These are phyloP conservation scores for Cordyceps cicadae DNA, from an alignment of 2,329 filamentous ascomycete species.

Conservation along the genomic window DNA sequence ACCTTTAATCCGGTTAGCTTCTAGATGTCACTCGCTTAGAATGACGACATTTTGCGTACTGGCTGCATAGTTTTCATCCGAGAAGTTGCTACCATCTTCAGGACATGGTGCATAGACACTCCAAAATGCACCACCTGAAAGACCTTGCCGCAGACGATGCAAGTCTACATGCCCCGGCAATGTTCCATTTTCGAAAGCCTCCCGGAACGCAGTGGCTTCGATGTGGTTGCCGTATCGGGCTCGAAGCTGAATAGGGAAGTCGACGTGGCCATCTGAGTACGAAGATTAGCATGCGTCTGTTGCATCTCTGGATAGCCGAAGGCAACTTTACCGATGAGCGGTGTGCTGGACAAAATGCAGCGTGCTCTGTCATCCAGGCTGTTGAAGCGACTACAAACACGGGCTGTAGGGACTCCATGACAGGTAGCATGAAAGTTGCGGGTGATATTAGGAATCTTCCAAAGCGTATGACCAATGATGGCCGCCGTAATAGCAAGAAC, in stretches of 20 bases:
- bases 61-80: constrained; percentile 59
- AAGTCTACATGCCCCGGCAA: constrained; percentile 69
- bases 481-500: not conserved
- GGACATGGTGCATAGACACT: constrained; percentile 78
- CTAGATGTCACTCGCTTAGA: not conserved
- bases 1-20: constrained; percentile 27
- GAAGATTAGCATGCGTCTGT: not conserved
- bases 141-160: constrained; percentile 61
- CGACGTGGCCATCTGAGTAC: constrained; percentile 73
- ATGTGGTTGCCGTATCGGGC: constrained; percentile 65
- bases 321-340: not conserved
- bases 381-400: not conserved
- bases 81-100: constrained; percentile 61
- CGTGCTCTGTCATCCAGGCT: not conserved
- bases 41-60: constrained; percentile 36
- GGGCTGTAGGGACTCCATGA: too few species aligned
- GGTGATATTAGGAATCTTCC: not conserved
- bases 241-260: constrained; percentile 70
- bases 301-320: not conserved
- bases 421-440: not conserved
- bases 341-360: constrained; percentile 2
- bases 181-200: constrained; percentile 63
- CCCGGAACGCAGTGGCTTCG: constrained; percentile 63
- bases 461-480: not conserved
- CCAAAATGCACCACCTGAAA: constrained; percentile 86